Evolutionary conservation across 768 basidiomycete species (phyloP), one percentile per base, ranked within the genome.

Genomic region (Zangia roseola): DNA sequence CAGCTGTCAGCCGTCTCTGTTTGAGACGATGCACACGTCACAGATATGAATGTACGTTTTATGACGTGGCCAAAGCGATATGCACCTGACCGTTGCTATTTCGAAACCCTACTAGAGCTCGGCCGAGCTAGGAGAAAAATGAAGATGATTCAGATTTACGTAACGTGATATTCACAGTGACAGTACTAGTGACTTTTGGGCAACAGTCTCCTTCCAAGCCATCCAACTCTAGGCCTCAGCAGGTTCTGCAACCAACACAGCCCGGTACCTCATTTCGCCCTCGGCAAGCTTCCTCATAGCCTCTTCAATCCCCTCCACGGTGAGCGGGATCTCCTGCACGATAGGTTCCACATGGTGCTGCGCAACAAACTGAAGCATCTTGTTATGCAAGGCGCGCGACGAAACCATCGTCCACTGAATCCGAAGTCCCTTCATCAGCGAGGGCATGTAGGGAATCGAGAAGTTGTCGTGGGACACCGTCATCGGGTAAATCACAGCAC

Each of bases 311-410:
- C 66, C 69, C 5, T 47, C 53, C 42, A 52, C 55, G 1, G 54
- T 61, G 30, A 68, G 40, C 13, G 59, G 58, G 50, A 66, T 65
- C 40, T 53, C 53, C 36, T 68, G 58, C 23, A 64, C 57, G 24
- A 64, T 49, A 10, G 65, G 62, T 12, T 47, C 8, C 14, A 31
- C 38, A 10, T 43, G 33, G 30, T 64, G 53, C 23, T 55, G 35
- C 7, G 62, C 67, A 1, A 56, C 58, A 21, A 69, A 68, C 3
- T 47, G 53, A n/a, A 66, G 52, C 59, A 64, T 68, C 43, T 59
- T 53, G 16, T 23, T 40, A n/a, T 57, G 52, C 40, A 50, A 31
- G 24, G 52, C 55, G 6, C 31, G 31, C 14, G 31, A 16, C 31
- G 31, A 31, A 31, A 31, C 10, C 54, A 53, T 20, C 30, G 24